Conservation (phyloP, 306 rosid genomes). For the Trichosanthes cucumerina region DNA sequence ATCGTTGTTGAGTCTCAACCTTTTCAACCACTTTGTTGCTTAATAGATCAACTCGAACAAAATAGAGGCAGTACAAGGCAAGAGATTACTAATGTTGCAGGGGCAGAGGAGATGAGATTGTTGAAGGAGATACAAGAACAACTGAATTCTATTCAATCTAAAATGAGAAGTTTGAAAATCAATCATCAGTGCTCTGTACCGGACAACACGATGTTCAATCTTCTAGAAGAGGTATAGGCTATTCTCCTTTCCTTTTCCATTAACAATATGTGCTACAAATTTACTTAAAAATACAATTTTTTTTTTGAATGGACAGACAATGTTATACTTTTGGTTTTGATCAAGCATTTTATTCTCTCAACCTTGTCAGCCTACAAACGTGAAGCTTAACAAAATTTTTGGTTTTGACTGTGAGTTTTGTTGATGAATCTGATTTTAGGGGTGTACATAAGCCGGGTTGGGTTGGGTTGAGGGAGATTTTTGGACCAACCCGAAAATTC, state of each 20-base stretch:
- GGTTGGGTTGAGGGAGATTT: too few relatives aligned
- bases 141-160: slow-evolving; percentile 40
- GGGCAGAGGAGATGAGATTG: slow-evolving; percentile 51
- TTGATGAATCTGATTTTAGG: slow-evolving; percentile 9
- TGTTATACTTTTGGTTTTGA: slow-evolving; percentile 85
- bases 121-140: slow-evolving; percentile 59
- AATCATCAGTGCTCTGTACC: slow-evolving; percentile 20
- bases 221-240: slow-evolving; percentile 48
- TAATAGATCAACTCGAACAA: slow-evolving; percentile 57
- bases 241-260: not conserved
- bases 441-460: too few relatives aligned
- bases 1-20: slow-evolving; percentile 28
- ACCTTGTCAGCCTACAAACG: not conserved
- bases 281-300: not conserved
- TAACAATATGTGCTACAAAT: not conserved
- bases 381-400: not conserved
- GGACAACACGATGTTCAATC: slow-evolving; percentile 25
- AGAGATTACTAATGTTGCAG: slow-evolving; percentile 43
- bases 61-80: slow-evolving; percentile 29
- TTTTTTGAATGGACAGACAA: slow-evolving; percentile 65
- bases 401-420: not conserved
- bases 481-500: too few relatives aligned
- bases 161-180: slow-evolving; percentile 35
- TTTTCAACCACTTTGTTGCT: slow-evolving; percentile 36
- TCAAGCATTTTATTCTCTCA: slow-evolving; percentile 9